Base-by-base conservation (phyloP, 202 grass and related monocot species). In the Digitaria exilis region DNA sequence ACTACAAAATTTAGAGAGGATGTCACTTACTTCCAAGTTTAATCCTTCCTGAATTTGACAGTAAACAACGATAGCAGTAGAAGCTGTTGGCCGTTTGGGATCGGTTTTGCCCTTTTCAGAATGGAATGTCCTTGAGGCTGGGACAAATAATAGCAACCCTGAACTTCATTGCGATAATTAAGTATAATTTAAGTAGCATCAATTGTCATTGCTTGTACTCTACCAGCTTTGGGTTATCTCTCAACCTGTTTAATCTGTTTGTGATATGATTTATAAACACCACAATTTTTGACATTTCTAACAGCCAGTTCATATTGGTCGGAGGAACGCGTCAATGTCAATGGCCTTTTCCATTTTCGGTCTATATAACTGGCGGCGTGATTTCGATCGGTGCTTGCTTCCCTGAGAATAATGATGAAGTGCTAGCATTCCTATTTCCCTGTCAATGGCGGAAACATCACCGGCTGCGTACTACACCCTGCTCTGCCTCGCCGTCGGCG, bases 371-470 rank as follows among this genome's bases (percentile, higher is more conserved):
- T 21, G 2, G 0, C 51, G 19, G 51, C 51, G 2, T 68, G 61
- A 19, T 64, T 35, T 21, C 3, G 62, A 64, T 34, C 46, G 7
- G 16, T 54, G 50, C 8, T 21, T 66, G 14, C 3, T 39, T 66
- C 13, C 3, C 10, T 2, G 32, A 37, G 44, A 46, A 15, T n/a
- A n/a, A n/a, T n/a, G n/a, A n/a, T 12, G 44, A 46, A 46, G 1
- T 46, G n/a, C 9, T 3, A 37, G 17, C 17, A 65, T 21, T 22
- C 1, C 19, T 24, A n/a, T n/a, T n/a, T n/a, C n/a, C n/a, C n/a
- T 66, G 64, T 22, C 34, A 76, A 76, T 77, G 75, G 75, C 75
- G 1, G 37, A 77, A 14, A 77, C 42, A 30, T 5, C 69, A 30
- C 16, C 5, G 0, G 11, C 42, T 48, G 58, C 28, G 17, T 48